Evolutionary conservation across 1,284 basidiomycete species (phyloP).

Genomic region (Athelia sp.): DNA sequence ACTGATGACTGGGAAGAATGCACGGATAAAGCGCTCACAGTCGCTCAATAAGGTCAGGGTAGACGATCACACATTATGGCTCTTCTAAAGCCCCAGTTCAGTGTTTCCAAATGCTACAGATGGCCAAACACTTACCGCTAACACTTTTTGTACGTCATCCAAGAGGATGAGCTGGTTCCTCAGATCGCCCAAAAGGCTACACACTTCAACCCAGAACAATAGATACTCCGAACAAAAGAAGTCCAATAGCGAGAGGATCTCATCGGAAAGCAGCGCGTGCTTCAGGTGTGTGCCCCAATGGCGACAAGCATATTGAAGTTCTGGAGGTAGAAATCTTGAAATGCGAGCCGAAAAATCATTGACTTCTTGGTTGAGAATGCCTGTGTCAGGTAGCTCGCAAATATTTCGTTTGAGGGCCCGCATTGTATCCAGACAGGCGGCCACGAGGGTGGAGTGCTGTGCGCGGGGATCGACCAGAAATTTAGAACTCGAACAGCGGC

Average conservation of each 20-base stretch:
- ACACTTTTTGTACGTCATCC: not conserved
- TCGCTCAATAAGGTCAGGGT: not conserved
- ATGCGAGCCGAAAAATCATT: not conserved
- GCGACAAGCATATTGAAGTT: not conserved
- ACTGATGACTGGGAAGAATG: not conserved
- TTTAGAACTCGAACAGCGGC: not conserved
- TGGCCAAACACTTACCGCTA: not conserved
- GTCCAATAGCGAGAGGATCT: not conserved
- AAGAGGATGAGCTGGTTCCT: not conserved
- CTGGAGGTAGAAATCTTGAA: not conserved
- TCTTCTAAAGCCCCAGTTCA: not conserved
- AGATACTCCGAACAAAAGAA: not conserved
- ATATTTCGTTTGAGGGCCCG: not conserved
- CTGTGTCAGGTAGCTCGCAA: not conserved
- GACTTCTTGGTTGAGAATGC: not conserved
- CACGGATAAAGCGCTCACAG: not conserved
- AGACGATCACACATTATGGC: not conserved
- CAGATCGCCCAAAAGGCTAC: constrained; percentile 1
- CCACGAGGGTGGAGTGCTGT: not conserved
- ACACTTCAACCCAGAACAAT: not conserved
- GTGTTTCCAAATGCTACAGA: not conserved
- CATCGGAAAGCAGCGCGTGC: not conserved
- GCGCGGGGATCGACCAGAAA: not conserved
- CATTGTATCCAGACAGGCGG: not conserved
- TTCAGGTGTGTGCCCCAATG: not conserved